Evolutionary conservation across 2,329 filamentous ascomycete genomes (phyloP).

Genomic region (Dactylellina drechsleri): DNA sequence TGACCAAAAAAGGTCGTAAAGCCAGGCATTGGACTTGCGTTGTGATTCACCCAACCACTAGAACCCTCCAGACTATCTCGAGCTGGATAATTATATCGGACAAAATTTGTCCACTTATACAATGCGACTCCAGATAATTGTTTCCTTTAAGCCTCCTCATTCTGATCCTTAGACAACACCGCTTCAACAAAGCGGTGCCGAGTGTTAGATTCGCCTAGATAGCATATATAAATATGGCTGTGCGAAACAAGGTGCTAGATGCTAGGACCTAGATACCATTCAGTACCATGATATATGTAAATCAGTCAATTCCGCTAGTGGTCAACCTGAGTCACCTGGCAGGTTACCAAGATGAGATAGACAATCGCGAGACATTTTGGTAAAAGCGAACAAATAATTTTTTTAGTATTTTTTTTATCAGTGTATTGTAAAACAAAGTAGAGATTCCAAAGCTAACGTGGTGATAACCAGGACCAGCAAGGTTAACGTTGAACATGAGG

Average conservation of each 20-base stretch:
- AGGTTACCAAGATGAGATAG: background rate
- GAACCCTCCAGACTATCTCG: no score
- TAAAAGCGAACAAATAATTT: slow-evolving; percentile 31
- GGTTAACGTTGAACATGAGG: slow-evolving; percentile 42
- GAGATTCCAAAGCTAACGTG: slow-evolving; percentile 36
- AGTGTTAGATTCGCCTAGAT: background rate
- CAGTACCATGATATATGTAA: background rate
- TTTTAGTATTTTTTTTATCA: slow-evolving; percentile 44
- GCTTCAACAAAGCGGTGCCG: no score
- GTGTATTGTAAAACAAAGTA: slow-evolving; percentile 37
- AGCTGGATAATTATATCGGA: no score
- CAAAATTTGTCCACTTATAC: no score
- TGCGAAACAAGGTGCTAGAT: background rate
- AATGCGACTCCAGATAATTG: no score
- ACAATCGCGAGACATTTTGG: background rate
- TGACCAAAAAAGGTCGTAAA: no score
- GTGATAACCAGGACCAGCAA: slow-evolving; percentile 50
- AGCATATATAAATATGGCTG: background rate
- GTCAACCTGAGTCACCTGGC: background rate
- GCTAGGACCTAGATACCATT: background rate
- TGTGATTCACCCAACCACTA: no score
- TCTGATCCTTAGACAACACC: no score
- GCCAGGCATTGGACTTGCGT: no score
- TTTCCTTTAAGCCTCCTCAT: no score
- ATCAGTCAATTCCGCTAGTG: background rate